Evolutionary conservation across 352 stramenopile species (phyloP), one percentile per base, ranked within the genome.

Genomic region (Phytophthora hibernalis): DNA sequence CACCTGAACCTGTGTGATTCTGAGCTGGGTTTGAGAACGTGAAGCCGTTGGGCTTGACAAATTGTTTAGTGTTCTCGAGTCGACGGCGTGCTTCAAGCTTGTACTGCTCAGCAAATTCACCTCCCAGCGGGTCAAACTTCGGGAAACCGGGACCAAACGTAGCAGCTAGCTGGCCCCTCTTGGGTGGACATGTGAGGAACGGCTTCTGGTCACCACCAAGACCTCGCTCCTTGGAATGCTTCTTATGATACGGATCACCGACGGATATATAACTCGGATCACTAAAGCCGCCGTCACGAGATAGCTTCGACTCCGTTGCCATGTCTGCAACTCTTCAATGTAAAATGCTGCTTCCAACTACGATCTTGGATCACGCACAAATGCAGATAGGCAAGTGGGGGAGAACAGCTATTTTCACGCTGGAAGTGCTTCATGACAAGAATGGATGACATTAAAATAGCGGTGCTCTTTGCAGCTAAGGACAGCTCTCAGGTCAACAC

Each of bases 241-340:
- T 74, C 42, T 77, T 70, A 6, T 26, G 49, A 53, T 89, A 91
- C 37, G 82, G 85, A 31, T 92, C 83, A 0, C 85, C 85, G 13
- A 92, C 79, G 3, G 64, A 61, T n/a, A 91, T 57, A 60, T 83
- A 94, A 21, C 80, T 90, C 53, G 70, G 75, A 40, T 94, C 82
- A 54, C 83, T 91, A 55, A 92, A 92, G 72, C 83, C 83, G 47
- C 83, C 85, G 58, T 94, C 85, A 20, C 81, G 78, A 58, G 81
- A 89, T 38, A 63, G 42, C 45, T 85, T 90, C 65, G 80, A 62
- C 58, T 66, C 54, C 5, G 42, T 72, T 58, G 60, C 42, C 53
- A 64, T 68, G 6, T 18, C 30, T 64, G 47, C 56, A 57, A 35
- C 21, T 40, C 30, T 15, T 50, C 50, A 44, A 43, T 33, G 51